These are phyloP conservation scores for Pisolithus orientalis DNA, from an alignment of 768 basidiomycete species.

Conservation along the genomic window DNA sequence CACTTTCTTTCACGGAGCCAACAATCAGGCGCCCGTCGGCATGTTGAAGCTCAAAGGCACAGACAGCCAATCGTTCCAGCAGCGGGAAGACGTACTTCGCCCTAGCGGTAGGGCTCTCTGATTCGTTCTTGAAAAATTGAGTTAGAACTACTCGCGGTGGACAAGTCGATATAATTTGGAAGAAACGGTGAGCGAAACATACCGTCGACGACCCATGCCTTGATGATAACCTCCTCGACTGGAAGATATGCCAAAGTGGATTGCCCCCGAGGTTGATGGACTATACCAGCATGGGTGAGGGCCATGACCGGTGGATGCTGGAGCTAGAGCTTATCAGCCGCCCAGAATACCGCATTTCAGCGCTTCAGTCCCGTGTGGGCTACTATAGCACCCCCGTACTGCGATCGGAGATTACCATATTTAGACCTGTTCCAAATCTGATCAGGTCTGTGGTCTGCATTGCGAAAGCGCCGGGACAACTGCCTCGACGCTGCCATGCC, in stretches of 20 bases:
- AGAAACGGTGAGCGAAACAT: conserved; percentile 1
- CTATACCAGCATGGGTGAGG: conserved; percentile 22
- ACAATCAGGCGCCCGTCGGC: conserved; percentile 37
- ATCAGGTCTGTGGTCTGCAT: no score
- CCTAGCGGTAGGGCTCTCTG: conserved; percentile 31
- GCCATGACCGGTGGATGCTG: conserved; percentile 9
- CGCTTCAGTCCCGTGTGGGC: neutral
- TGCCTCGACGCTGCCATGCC: conserved; percentile 38
- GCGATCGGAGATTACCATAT: no score
- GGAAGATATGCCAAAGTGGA: conserved; percentile 27
- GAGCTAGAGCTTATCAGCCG: neutral
- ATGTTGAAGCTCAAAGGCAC: conserved; percentile 44
- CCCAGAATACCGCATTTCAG: neutral
- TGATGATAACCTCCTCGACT: conserved; percentile 36
- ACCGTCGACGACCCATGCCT: conserved; percentile 41
- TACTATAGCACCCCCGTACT: no score
- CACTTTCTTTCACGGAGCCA: conserved; percentile 46
- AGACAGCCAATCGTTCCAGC: conserved; percentile 48
- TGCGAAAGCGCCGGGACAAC: no score
- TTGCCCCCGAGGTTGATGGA: conserved; percentile 22
- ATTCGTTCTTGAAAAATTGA: conserved; percentile 37
- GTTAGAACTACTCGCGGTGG: conserved; percentile 29
- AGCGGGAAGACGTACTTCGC: conserved; percentile 57
- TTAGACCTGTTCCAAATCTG: no score
- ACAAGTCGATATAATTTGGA: neutral